These are phyloP conservation scores for Lentinula lateritia DNA, from an alignment of 768 basidiomycete species.

Conservation along the genomic window DNA sequence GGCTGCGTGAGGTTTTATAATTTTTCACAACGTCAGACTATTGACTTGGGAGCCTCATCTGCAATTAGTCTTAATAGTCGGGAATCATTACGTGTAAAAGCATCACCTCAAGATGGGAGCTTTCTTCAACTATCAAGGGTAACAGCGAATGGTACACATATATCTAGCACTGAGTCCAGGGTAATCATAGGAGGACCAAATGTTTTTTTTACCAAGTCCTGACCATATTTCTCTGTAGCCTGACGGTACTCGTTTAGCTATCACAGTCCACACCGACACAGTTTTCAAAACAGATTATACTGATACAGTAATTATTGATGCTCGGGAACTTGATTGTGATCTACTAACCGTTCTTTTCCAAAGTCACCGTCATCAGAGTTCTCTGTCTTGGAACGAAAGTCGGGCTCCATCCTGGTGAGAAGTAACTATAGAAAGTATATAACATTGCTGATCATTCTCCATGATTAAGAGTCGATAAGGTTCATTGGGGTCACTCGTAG, in stretches of 20 bases:
- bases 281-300: slow-evolving; percentile 26
- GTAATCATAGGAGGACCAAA: neutral
- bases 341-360: neutral
- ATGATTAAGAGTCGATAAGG: neutral
- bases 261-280: slow-evolving; percentile 30
- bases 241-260: slow-evolving; percentile 6
- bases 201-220: neutral
- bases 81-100: slow-evolving; percentile 38
- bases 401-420: neutral
- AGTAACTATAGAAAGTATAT: neutral
- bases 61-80: slow-evolving; percentile 38
- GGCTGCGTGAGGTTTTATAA: slow-evolving; percentile 36
- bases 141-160: slow-evolving; percentile 12
- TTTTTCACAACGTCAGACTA: neutral
- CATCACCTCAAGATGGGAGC: slow-evolving; percentile 22
- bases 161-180: neutral
- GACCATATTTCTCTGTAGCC: neutral
- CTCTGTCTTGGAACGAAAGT: neutral
- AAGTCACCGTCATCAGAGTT: neutral
- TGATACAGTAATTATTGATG: slow-evolving; percentile 9
- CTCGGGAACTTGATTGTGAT: neutral
- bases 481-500: no score
- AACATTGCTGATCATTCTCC: neutral
- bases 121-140: slow-evolving; percentile 30
- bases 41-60: slow-evolving; percentile 3